Evolutionary conservation across 108 stramenopile genomes (phyloP), one percentile per base, ranked within the genome.

Genomic region (Conticribra guillardii): DNA sequence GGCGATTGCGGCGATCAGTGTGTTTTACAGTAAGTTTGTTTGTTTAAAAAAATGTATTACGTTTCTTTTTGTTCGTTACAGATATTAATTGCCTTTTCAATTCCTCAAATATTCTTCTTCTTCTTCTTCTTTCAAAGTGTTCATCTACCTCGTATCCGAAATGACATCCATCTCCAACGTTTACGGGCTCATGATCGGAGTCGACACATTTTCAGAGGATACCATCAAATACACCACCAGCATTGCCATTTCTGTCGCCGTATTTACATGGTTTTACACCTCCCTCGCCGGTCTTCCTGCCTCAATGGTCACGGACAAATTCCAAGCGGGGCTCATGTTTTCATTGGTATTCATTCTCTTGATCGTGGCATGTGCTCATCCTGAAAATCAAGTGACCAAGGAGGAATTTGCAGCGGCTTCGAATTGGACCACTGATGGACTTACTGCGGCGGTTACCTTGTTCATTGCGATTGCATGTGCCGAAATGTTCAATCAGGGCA

Each of bases 111-210:
- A n/a, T 51, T 21, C 29, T 18, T 30, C 18, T n/a, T 52, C 29
- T n/a, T 48, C 47, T 29, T 54, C 3, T 50, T 52, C 27, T 32
- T 7, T 53, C 23, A 31, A 41, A 73, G 72, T 91, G 90, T 91
- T 85, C 67, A 87, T 91, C 73, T 91, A 73, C 70, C 71, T 91
- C 30, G 88, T 91, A 14, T 84, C 87, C 7, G 90, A 91, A 72
- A 68, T 89, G 64, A 91, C 90, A 4, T 76, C 85, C 32, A 89
- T 91, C 64, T 76, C 72, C 23, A 87, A 87, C 50, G 66, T 91
- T 60, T 91, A 76, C 56, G 90, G 80, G 11, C 66, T 85, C 1
- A 24, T 72, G 53, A 48, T 74, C 41, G 61, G 74, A 29, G 31
- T 49, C 0, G 64, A 81, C 33, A 77, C 76, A 46, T 69, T 64